Base-by-base conservation (phyloP, 371 early-diverging fungal species). In the Choanephora cucurbitarum region DNA sequence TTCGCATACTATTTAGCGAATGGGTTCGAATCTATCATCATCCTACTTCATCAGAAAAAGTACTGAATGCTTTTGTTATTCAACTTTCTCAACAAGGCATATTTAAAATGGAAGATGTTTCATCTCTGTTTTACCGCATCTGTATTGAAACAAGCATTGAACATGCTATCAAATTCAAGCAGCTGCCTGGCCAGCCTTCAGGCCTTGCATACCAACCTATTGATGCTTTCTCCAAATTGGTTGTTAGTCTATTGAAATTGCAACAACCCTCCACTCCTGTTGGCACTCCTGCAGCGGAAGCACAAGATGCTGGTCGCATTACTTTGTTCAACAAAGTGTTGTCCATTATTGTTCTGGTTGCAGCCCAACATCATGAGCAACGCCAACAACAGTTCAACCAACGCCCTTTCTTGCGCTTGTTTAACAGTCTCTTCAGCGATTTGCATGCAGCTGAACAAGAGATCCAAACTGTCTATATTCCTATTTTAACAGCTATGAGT, bases 11-110 rank as follows among this genome's bases (percentile, higher is more conserved):
- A 44, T 93, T 93, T 73, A 72, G 79, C 17, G 96, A 96, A 51
- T 98, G 98, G 98, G 83, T 94, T 14, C 81, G 88, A 15, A 70
- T 93, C n/a, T 93, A 85, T 62, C 84, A 92, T 56, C 90, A 90
- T 57, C 90, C 94, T 0, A 75, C 89, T 0, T 84, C 92, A 7
- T 88, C 81, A 40, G 95, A 94, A 48, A 85, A 89, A 49, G 67
- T 83, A 4, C 81, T 85, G 53, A 73, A 72, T 9, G 73, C 75
- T 1, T 92, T 85, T 64, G 77, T 91, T 32, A 49, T 60, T 7
- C 85, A 94, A 70, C 77, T 96, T 8, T 86, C 86, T 44, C 88
- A 92, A 49, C 90, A 90, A 44, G 85, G 86, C 23, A 85, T 92
- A 2, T 79, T 94, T 44, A 80, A 85, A 58, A 85, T 82, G 39